phyloP scores from a whole-genome alignment of 805 yeast species.

The Brettanomyces custersianus region DNA sequence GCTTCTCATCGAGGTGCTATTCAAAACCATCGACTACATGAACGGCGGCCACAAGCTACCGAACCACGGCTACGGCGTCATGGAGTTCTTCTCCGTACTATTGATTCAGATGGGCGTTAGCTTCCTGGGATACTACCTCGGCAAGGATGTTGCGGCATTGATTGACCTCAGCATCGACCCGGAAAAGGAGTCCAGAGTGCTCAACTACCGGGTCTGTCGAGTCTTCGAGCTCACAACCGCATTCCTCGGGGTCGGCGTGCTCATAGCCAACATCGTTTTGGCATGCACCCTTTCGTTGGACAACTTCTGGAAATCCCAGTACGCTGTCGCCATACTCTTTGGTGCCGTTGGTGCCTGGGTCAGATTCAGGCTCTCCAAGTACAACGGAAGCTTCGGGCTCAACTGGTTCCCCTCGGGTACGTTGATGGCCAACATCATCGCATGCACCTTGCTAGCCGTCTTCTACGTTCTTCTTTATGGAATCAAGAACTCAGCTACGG shows the following conservation, averaged over 20 bases:
- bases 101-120: constrained; percentile 58
- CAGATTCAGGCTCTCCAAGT: constrained; percentile 45
- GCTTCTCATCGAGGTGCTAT: constrained; percentile 44
- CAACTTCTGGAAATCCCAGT: constrained; percentile 42
- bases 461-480: constrained; percentile 14
- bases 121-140: constrained; percentile 46
- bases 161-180: constrained; percentile 4
- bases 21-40: constrained; percentile 34
- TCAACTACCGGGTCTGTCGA: constrained; percentile 6
- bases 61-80: constrained; percentile 68
- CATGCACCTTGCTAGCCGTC: constrained; percentile 12
- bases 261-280: constrained; percentile 33
- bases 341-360: constrained; percentile 61
- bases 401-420: constrained; percentile 47
- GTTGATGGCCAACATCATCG: constrained; percentile 26
- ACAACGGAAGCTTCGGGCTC: constrained; percentile 30
- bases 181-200: neutral
- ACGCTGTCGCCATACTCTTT: constrained; percentile 60
- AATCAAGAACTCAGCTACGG: neutral
- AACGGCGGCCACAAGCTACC: constrained; percentile 27
- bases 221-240: constrained; percentile 8
- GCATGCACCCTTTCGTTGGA: constrained; percentile 23
- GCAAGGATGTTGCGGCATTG: constrained; percentile 35
- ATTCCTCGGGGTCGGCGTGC: constrained; percentile 16
- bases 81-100: constrained; percentile 61